A percentile compares a stretch with the other conserved stretches of the same genome.
These are phyloP conservation scores for Amanita pallidorosea DNA, from an alignment of 768 basidiomycete genomes.

Conservation along the genomic window DNA sequence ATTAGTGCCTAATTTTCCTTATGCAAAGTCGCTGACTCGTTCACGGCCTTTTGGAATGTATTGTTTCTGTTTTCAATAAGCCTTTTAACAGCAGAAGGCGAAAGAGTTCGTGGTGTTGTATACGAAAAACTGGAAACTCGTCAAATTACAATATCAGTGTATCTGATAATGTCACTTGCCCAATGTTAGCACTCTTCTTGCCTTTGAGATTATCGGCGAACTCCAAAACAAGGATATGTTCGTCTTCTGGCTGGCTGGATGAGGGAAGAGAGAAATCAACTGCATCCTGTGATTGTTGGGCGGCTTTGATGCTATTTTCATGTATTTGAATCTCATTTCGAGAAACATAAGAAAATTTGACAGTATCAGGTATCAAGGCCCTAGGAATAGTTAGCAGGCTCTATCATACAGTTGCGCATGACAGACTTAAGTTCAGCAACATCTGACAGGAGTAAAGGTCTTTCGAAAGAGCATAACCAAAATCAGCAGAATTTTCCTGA, in stretches of 20 bases:
- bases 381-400: constrained; percentile 21
- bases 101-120: constrained; percentile 27
- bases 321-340: constrained; percentile 49
- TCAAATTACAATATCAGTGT: neutral
- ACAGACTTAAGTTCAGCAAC: constrained; percentile 79
- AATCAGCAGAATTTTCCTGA: neutral
- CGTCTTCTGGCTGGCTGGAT: constrained; percentile 23
- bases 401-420: constrained; percentile 1
- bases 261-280: constrained; percentile 38
- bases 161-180: constrained; percentile 12
- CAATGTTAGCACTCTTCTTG: constrained; percentile 19
- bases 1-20: neutral
- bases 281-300: constrained; percentile 9
- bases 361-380: constrained; percentile 69
- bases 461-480: constrained; percentile 17
- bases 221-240: constrained; percentile 36
- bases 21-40: constrained; percentile 38
- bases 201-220: constrained; percentile 25
- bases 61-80: constrained; percentile 63
- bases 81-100: constrained; percentile 51
- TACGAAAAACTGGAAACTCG: constrained; percentile 14
- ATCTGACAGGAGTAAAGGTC: constrained; percentile 66
- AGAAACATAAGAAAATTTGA: constrained; percentile 78
- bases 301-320: constrained; percentile 10
- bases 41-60: constrained; percentile 50